Conservation (phyloP, 116 monocot genomes). For the Zostera marina region DNA sequence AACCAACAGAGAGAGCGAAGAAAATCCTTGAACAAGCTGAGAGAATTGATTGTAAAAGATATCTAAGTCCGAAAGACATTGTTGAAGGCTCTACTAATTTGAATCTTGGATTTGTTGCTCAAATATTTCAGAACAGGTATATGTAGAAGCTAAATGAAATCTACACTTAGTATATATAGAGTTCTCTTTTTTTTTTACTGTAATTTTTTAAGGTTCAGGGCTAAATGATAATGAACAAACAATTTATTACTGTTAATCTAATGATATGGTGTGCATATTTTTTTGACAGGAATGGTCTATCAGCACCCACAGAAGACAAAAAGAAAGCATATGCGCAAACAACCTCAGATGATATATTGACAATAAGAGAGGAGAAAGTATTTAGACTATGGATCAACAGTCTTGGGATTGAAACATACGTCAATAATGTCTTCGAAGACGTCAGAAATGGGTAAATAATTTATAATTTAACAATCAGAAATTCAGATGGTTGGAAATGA, state of each 20-base stretch:
- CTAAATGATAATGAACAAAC: no score
- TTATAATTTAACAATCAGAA: neutral
- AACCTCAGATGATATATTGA: slow-evolving; percentile 50
- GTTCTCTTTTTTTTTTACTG: neutral
- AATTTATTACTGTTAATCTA: no score
- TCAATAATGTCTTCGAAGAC: slow-evolving; percentile 96
- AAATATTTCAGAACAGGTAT: slow-evolving; percentile 95
- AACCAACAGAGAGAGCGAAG: slow-evolving; percentile 86
- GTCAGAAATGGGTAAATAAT: slow-evolving; percentile 73
- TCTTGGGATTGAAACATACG: slow-evolving; percentile 65
- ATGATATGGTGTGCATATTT: no score
- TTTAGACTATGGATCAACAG: slow-evolving; percentile 96
- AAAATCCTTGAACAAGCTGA: slow-evolving; percentile 86
- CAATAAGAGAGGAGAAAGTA: slow-evolving; percentile 78
- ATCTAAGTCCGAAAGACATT: slow-evolving; percentile 80
- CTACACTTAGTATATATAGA: no score
- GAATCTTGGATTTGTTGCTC: slow-evolving; percentile 98
- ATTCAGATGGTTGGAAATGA: no score
- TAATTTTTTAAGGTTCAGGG: neutral
- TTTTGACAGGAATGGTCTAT: slow-evolving; percentile 67
- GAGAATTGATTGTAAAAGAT: slow-evolving; percentile 90
- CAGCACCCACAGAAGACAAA: slow-evolving; percentile 52
- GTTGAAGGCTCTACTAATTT: slow-evolving; percentile 94
- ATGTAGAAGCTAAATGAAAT: neutral
- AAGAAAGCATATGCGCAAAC: slow-evolving; percentile 45